These are phyloP conservation scores for Syzygium aromaticum DNA, from an alignment of 345 rosid species.

Conservation along the genomic window DNA sequence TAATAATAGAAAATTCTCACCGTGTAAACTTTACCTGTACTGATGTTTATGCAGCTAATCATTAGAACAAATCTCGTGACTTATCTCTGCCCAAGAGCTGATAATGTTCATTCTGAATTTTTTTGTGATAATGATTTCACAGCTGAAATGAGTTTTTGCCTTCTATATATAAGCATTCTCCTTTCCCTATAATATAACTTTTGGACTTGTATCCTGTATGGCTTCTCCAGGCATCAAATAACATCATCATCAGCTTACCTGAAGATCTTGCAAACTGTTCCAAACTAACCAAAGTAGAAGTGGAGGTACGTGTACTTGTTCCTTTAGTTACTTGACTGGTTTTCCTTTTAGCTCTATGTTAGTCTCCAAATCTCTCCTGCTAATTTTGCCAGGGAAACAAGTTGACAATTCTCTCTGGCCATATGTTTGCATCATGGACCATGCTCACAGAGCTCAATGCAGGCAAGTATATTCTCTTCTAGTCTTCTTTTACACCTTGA, in stretches of 20 bases:
- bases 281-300: constrained; percentile 64
- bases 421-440: constrained; percentile 63
- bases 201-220: background rate
- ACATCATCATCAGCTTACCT: constrained; percentile 50
- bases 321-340: background rate
- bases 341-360: background rate
- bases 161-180: background rate
- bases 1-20: background rate
- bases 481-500: background rate
- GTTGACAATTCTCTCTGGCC: constrained; percentile 42
- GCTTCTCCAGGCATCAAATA: constrained; percentile 63
- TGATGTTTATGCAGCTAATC: background rate
- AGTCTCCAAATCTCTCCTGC: background rate
- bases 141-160: background rate
- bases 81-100: background rate
- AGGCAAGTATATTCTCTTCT: constrained; percentile 34
- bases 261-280: constrained; percentile 64
- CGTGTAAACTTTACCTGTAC: background rate
- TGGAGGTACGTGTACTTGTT: constrained; percentile 47
- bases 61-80: background rate
- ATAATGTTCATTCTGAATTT: background rate
- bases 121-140: background rate
- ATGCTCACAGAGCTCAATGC: constrained; percentile 75
- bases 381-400: constrained; percentile 68
- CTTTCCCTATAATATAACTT: background rate